These are phyloP conservation scores for Barbarea vulgaris DNA, from an alignment of 345 rosid species.

Conservation along the genomic window DNA sequence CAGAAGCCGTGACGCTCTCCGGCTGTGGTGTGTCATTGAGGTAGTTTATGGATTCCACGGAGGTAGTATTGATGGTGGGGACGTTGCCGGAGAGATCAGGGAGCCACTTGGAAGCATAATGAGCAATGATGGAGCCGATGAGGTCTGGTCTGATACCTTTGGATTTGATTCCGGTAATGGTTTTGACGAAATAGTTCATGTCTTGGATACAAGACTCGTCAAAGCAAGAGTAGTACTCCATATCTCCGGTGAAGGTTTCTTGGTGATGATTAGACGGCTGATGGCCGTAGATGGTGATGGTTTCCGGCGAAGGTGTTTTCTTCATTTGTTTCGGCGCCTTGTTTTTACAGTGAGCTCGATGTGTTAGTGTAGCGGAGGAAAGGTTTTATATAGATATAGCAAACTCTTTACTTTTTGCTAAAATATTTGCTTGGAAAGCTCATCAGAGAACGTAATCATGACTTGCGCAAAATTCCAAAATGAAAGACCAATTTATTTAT, in stretches of 20 bases:
- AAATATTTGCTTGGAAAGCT: slow-evolving; percentile 18
- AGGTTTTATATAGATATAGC: slow-evolving; percentile 10
- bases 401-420: slow-evolving; percentile 18
- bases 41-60: background rate
- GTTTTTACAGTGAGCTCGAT: slow-evolving; percentile 17
- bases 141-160: slow-evolving; percentile 85
- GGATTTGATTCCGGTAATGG: slow-evolving; percentile 74
- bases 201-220: slow-evolving; percentile 87
- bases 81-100: slow-evolving; percentile 66
- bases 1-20: slow-evolving; percentile 62
- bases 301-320: slow-evolving; percentile 45
- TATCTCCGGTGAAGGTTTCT: slow-evolving; percentile 32
- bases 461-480: slow-evolving; percentile 15
- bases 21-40: background rate
- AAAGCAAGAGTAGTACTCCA: slow-evolving; percentile 50
- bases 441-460: slow-evolving; percentile 13
- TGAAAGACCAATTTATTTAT: background rate
- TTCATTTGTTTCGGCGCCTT: slow-evolving; percentile 40
- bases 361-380: background rate
- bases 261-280: slow-evolving; percentile 13
- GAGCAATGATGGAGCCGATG: slow-evolving; percentile 83
- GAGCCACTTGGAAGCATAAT: slow-evolving; percentile 89
- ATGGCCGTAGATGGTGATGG: slow-evolving; percentile 39
- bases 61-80: background rate
- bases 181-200: slow-evolving; percentile 88